Evolutionary conservation across 345 rosid genomes (phyloP).

Genomic region (Firmiana major): DNA sequence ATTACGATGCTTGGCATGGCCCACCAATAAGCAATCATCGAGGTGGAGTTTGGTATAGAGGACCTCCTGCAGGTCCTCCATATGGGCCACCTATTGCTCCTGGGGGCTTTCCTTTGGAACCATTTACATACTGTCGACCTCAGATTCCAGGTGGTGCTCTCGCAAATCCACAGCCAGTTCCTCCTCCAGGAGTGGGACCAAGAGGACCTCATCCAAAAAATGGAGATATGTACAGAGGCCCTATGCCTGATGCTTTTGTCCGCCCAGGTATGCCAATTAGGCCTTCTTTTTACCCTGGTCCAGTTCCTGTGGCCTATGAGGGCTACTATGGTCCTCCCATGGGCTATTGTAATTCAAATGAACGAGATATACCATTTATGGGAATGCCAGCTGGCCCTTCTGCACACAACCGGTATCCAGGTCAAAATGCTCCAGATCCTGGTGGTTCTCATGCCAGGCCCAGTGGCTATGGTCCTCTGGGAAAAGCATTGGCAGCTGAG

Average conservation of each 20-base stretch:
- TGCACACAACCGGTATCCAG: slow-evolving; percentile 24
- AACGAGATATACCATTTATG: slow-evolving; percentile 67
- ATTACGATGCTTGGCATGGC: slow-evolving; percentile 74
- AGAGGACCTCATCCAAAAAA: slow-evolving; percentile 65
- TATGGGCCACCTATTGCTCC: slow-evolving; percentile 74
- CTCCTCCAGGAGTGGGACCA: slow-evolving; percentile 63
- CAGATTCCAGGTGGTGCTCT: slow-evolving; percentile 56
- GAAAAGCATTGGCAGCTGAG: slow-evolving; percentile 41
- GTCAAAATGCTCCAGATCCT: slow-evolving; percentile 51
- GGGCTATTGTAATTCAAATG: slow-evolving; percentile 64
- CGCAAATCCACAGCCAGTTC: slow-evolving; percentile 50
- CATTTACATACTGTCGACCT: slow-evolving; percentile 73
- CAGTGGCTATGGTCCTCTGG: slow-evolving; percentile 53
- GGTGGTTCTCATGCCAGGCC: slow-evolving; percentile 45
- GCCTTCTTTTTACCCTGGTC: slow-evolving; percentile 86
- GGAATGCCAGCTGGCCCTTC: slow-evolving; percentile 71
- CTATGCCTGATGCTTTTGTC: slow-evolving; percentile 66
- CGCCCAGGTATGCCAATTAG: slow-evolving; percentile 81
- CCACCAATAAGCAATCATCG: slow-evolving; percentile 81
- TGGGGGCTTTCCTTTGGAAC: slow-evolving; percentile 81
- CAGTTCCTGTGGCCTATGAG: slow-evolving; percentile 70
- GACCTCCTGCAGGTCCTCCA: slow-evolving; percentile 74
- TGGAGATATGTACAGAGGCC: slow-evolving; percentile 80
- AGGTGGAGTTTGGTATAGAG: slow-evolving; percentile 89
- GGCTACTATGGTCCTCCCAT: slow-evolving; percentile 81